Evolutionary conservation across 1,284 basidiomycete species (phyloP), one percentile per base, ranked within the genome.

Genomic region (Afroboletus lepidellus): DNA sequence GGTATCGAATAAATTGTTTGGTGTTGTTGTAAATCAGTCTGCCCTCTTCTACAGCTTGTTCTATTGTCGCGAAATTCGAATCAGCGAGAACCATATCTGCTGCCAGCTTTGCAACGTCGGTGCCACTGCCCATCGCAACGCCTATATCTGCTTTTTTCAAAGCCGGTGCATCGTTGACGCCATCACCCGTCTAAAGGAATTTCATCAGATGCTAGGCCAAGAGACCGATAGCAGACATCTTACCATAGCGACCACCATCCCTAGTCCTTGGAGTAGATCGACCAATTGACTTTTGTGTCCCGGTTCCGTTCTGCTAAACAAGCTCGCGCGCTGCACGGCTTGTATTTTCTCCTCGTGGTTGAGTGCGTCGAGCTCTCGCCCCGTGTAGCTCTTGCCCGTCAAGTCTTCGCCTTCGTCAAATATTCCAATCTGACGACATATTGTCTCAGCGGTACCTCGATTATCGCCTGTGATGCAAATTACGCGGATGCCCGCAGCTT

Each of bases 401-500:
- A 93, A 74, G 70, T 94, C 89, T 72, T 94, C 93, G 61, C 89
- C 65, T 54, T 82, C 78, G 45, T 77, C 84, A 65, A 98, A 97
- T 58, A 99, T 91, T 18, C 97, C 96, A 70, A 99, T 96, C 69
- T 94, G 87, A 53, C 93, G 80, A 70, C 94, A 98, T 66, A 99
- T 98, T 21, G 94, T 92, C 77, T 98, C 95, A 46, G 96, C 97
- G 21, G 97, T 99, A 60, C 88, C 87, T 77, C 97, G 96, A 77
- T 98, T 98, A 74, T 99, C 97, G 36, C 97, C 97, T 2, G 97
- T 99, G 69, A 99, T 98, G 63, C 97, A 95, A 59, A 99, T 87
- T 38, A 98, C 94, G 39, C 94, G 84, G 62, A 99, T 98, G 23
- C 97, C 97, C 4, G 97, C 97, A 24, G 88, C 86, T 60, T 80